phyloP scores from a whole-genome alignment of 768 basidiomycete genomes.

The Tylopilus intermedius region DNA sequence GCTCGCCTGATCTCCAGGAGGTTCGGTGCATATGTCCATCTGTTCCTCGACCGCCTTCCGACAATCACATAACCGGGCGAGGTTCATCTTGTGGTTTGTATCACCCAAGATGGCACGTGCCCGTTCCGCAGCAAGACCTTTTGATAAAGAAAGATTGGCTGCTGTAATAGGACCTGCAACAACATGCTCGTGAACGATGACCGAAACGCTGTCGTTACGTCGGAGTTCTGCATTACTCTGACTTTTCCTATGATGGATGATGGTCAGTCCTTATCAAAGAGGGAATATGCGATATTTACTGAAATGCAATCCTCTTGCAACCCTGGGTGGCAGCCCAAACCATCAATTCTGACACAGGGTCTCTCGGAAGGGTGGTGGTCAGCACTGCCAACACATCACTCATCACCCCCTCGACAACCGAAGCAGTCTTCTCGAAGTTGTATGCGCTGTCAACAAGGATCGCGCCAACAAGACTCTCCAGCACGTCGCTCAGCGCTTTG shows the following conservation, averaged over 20 bases:
- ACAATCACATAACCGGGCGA: constrained; percentile 44
- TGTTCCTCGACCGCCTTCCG: constrained; percentile 15
- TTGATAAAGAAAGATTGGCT: constrained; percentile 54
- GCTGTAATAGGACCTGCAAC: constrained; percentile 61
- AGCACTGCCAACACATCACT: constrained; percentile 59
- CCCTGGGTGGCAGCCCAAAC: constrained; percentile 59
- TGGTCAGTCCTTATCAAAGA: constrained; percentile 1
- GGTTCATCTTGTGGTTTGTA: constrained; percentile 37
- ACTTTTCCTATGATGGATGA: constrained; percentile 32
- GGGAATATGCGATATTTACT: constrained; percentile 32
- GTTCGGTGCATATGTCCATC: constrained; percentile 14
- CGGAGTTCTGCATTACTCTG: constrained; percentile 41
- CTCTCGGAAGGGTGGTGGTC: constrained; percentile 53
- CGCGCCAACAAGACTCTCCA: constrained; percentile 83
- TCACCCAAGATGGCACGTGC: constrained; percentile 53
- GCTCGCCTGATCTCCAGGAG: constrained; percentile 16
- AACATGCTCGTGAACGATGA: constrained; percentile 53
- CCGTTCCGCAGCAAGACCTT: constrained; percentile 61
- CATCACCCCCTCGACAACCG: constrained; percentile 60
- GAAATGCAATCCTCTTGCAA: constrained; percentile 47
- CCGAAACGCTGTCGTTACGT: constrained; percentile 48
- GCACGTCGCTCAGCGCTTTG: constrained; percentile 77
- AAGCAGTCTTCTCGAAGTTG: constrained; percentile 62
- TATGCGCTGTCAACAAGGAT: constrained; percentile 77
- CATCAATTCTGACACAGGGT: constrained; percentile 71